Evolutionary conservation across 2,329 filamentous ascomycete genomes (phyloP), one percentile per base, ranked within the genome.

Genomic region (Verticillium albo-atrum): DNA sequence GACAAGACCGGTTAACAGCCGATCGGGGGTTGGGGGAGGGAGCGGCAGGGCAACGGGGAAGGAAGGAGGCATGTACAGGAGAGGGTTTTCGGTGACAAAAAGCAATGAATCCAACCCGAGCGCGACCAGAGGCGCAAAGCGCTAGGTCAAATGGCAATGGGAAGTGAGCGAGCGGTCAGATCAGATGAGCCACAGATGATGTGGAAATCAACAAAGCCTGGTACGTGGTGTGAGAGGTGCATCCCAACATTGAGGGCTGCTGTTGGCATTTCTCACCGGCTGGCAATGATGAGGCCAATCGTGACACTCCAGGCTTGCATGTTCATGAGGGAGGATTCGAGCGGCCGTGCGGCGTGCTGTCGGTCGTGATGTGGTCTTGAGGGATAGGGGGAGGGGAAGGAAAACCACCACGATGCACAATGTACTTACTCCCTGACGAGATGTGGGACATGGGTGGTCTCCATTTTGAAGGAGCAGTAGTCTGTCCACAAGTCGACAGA

Each of bases 371-470:
- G 70, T 77, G 77, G 78, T 78, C 84, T 88, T 81, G 84, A 79
- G 83, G 28, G 34, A 20, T 26, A 28, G 26, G 55, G 55, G 55
- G 26, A 27, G 26, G 83, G 86, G 82, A 82, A 82, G 82, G 82
- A 87, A 88, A 87, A 72, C 72, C 75, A 73, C 82, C 81, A 79
- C 78, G 20, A 23, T 50, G 42, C 42, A 50, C 42, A 50, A 76
- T 72, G 77, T 84, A 98, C 95, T 98, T 97, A 99, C 95, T 98
- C 95, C 96, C 95, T 89, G 80, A 97, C 96, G 76, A 96, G 84
- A 73, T 96, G 91, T 69, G 91, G 85, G 73, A 96, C 92, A 78
- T 99, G 95, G 68, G 91, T 95, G 60, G 95, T 98, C 74, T 98
- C 92, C 79, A 95, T 92, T 76, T 98, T 98, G 86, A 98, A 98